phyloP scores from a whole-genome alignment of 2,329 filamentous ascomycete species.

The Scolecobasidium constrictum region DNA sequence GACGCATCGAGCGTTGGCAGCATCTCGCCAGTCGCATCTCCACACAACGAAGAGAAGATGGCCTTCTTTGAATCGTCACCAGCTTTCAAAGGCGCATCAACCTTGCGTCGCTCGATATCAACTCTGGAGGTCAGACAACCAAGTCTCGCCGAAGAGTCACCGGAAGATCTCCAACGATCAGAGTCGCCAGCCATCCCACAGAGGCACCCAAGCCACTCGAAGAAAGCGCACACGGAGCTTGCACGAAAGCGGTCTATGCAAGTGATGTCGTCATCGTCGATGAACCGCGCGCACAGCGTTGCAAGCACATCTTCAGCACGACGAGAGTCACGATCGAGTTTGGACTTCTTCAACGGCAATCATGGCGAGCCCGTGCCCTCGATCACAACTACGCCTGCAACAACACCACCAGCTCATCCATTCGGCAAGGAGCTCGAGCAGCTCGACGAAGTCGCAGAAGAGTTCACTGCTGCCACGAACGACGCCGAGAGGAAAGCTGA shows the following conservation, averaged over 20 bases:
- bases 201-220: conserved; percentile 78
- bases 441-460: conserved; percentile 86
- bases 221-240: conserved; percentile 69
- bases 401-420: conserved; percentile 42
- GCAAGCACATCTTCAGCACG: conserved; percentile 37
- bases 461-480: conserved; percentile 54
- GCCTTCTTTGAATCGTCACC: background rate
- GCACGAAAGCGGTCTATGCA: conserved; percentile 54
- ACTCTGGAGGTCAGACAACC: conserved; percentile 23
- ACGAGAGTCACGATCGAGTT: conserved; percentile 41
- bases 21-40: conserved; percentile 16
- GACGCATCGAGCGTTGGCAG: conserved; percentile 23
- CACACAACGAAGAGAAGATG: conserved; percentile 16
- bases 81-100: background rate
- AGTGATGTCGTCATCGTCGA: conserved; percentile 4
- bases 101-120: conserved; percentile 19
- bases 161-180: conserved; percentile 26
- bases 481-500: conserved; percentile 62
- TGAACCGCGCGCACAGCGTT: conserved; percentile 25
- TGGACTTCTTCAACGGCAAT: conserved; percentile 30
- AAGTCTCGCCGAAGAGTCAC: conserved; percentile 20
- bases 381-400: background rate
- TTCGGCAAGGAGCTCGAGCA: conserved; percentile 87
- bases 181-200: conserved; percentile 60
- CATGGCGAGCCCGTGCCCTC: no score